Base-by-base conservation (phyloP, 2,329 filamentous ascomycete genomes). In the Exophiala sideris region DNA sequence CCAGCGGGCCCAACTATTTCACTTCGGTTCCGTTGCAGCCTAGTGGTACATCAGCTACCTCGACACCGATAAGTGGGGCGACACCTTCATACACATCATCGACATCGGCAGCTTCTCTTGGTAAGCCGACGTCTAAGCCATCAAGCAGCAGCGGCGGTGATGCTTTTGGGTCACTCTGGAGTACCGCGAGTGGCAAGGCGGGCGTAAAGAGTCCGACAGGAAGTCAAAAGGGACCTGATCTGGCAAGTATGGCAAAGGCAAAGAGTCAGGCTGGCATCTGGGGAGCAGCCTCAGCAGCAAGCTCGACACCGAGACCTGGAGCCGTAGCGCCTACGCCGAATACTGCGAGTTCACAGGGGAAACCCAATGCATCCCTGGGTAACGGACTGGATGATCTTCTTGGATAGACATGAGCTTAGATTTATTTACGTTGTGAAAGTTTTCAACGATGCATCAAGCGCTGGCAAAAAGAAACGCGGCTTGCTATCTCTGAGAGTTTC, bases 191-290 rank as follows among this genome's bases (percentile, higher is more conserved):
- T 61, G 86, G 85, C 24, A 89, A 85, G 60, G 80, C 80, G 9
- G 85, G 86, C 44, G 81, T 91, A 61, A 91, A 91, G 77, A 59
- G 48, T 33, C 95, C 94, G 75, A 73, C 80, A 1, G 78, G 73
- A 56, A 80, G 84, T 2, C 76, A 79, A 50, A 79, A 85, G 54
- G 87, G 87, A 0, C 86, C 90, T 48, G 91, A 91, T 51, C 81
- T 99, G 74, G 91, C 91, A 29, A 91, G 95, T 70, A 83, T 99
- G 71, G 92, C 91, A n/a, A 96, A 96, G 78, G 91, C 96, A 73
- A 96, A 97, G 80, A 94, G 91, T 54, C 91, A 86, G 64, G 91
- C 91, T 12, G 91, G 91, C 6, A 89, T 99, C 60, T 99, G 95
- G 91, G 94, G 92, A 14, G 82, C 88, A 0, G 79, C 87, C 12